A percentile compares a stretch with the other conserved stretches of the same genome.
phyloP scores from a whole-genome alignment of 768 basidiomycete species.

The Lactarius sanguifluus region DNA sequence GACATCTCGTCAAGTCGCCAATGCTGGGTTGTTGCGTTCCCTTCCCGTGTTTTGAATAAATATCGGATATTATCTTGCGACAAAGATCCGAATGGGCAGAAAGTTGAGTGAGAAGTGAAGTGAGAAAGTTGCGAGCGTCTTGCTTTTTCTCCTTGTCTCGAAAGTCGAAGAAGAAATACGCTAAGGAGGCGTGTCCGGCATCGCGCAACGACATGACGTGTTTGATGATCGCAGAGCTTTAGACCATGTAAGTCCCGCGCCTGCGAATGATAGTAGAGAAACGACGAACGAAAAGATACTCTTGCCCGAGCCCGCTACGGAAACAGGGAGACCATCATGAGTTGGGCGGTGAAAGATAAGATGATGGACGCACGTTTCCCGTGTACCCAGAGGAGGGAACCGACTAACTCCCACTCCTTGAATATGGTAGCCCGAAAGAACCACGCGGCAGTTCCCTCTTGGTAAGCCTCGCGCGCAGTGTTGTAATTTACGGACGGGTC shows the following conservation, averaged over 20 bases:
- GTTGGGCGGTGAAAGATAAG: background rate
- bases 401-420: background rate
- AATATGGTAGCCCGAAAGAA: background rate
- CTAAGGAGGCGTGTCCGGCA: background rate
- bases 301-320: background rate
- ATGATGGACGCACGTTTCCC: background rate
- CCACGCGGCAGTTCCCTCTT: background rate
- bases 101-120: background rate
- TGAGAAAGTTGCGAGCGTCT: background rate
- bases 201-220: background rate
- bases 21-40: background rate
- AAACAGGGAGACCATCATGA: background rate
- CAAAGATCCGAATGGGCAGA: background rate
- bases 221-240: background rate
- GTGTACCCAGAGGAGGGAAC: background rate
- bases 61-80: fast-evolving
- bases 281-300: background rate
- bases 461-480: background rate
- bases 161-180: background rate
- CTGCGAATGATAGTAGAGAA: background rate
- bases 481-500: background rate
- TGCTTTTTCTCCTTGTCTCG: background rate
- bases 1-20: fast-evolving
- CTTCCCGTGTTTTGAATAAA: background rate
- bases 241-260: background rate